Conservation (phyloP, 805 yeast genomes). For the Barnettozyma sp. region DNA sequence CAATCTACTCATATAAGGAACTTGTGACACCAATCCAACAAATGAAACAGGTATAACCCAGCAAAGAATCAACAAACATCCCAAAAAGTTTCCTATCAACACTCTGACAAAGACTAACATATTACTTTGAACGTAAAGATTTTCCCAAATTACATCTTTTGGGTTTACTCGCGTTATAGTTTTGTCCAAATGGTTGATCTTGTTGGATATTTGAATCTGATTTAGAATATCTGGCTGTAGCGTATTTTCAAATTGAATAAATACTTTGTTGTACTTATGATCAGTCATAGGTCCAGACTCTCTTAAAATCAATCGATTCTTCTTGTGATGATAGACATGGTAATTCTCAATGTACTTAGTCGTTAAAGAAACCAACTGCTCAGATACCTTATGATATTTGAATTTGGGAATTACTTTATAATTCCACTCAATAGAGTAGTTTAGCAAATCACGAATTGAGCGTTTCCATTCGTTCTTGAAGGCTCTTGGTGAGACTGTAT, state of each 20-base stretch:
- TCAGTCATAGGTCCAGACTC: constrained; percentile 23
- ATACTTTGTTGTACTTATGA: constrained; percentile 37
- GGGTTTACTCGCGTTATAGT: constrained; percentile 53
- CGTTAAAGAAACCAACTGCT: constrained; percentile 1
- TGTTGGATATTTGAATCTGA: constrained; percentile 44
- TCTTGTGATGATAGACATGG: constrained; percentile 9
- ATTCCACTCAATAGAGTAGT: constrained; percentile 12
- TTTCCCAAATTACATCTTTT: constrained; percentile 66
- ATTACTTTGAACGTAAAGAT: constrained; percentile 37
- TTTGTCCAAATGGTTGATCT: constrained; percentile 36
- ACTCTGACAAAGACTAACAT: constrained; percentile 33
- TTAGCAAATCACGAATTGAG: neutral
- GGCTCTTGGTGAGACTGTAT: neutral
- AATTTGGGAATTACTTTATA: constrained; percentile 7
- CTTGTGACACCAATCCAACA: constrained; percentile 68
- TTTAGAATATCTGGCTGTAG: constrained; percentile 56
- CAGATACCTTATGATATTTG: constrained; percentile 1
- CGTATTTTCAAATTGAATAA: constrained; percentile 54
- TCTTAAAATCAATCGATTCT: constrained; percentile 12
- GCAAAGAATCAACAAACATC: constrained; percentile 42
- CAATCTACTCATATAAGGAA: constrained; percentile 54
- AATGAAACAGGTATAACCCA: constrained; percentile 85
- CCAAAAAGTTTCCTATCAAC: constrained; percentile 40
- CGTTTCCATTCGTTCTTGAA: constrained; percentile 1
- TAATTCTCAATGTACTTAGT: constrained; percentile 9